These are phyloP conservation scores for Phytophthora rubi DNA, from an alignment of 352 stramenopile species.

Conservation along the genomic window DNA sequence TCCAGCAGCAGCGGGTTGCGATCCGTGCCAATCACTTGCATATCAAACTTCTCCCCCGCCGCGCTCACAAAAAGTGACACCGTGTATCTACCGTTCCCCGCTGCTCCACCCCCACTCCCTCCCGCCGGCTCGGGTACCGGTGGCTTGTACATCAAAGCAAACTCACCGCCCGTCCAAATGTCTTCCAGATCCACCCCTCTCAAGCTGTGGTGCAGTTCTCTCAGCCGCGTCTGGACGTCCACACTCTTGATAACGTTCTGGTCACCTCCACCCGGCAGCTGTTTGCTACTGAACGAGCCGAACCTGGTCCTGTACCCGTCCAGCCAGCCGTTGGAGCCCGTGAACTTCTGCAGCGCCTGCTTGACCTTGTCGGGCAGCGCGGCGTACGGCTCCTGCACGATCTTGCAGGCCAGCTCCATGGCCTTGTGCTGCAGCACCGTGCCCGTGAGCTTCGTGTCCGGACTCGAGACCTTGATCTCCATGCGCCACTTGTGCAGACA, in stretches of 20 bases:
- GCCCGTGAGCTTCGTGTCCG: conserved; percentile 82
- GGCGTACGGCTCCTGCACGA: conserved; percentile 72
- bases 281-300: conserved; percentile 83
- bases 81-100: conserved; percentile 56
- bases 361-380: conserved; percentile 76
- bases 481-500: conserved; percentile 90
- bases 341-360: conserved; percentile 79
- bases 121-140: conserved; percentile 14
- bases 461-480: conserved; percentile 82
- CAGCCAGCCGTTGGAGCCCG: conserved; percentile 85
- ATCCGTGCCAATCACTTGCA: conserved; percentile 83
- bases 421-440: conserved; percentile 84
- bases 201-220: conserved; percentile 80
- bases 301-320: conserved; percentile 87
- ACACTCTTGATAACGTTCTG: conserved; percentile 85
- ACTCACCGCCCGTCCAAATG: conserved; percentile 83
- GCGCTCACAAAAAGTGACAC: conserved; percentile 83
- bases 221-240: conserved; percentile 84
- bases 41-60: conserved; percentile 78
- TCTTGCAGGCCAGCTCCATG: conserved; percentile 83
- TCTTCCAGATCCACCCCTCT: conserved; percentile 68
- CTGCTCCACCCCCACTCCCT: conserved; percentile 11
- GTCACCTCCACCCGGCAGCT: conserved; percentile 42
- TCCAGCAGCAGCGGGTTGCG: conserved; percentile 63
- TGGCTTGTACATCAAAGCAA: conserved; percentile 72